phyloP scores from a whole-genome alignment of 2,329 filamentous ascomycete genomes.

The Hyphodiscus sp. region DNA sequence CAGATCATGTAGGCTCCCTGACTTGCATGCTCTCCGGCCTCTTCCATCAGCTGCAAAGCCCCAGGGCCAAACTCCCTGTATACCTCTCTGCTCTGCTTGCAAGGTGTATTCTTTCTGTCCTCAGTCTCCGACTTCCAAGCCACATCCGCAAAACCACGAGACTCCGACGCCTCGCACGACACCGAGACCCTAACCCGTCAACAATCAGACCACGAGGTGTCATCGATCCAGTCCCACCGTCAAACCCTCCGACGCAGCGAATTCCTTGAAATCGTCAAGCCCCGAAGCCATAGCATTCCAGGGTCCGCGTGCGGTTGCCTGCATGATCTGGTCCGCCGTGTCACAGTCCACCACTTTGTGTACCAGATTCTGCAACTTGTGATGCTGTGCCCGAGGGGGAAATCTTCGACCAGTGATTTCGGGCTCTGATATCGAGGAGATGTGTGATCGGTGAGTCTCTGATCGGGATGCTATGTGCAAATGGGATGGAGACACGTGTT shows the following conservation, averaged over 20 bases:
- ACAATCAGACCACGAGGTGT: background rate
- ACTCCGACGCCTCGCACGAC: background rate
- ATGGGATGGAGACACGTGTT: background rate
- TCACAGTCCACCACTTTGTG: background rate
- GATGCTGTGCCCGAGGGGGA: background rate
- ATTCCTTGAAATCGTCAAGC: background rate
- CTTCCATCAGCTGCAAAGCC: background rate
- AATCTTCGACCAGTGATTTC: background rate
- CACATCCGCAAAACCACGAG: background rate
- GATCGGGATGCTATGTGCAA: background rate
- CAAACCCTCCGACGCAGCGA: too few species aligned
- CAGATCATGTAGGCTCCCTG: background rate
- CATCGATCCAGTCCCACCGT: background rate
- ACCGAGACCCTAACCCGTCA: background rate
- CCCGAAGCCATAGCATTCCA: background rate
- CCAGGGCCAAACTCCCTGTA: background rate
- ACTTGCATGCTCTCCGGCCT: background rate
- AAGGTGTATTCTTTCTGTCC: background rate
- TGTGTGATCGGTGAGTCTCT: background rate
- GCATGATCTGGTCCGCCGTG: background rate
- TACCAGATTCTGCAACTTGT: background rate
- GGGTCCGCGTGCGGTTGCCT: too few species aligned
- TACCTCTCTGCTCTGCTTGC: background rate
- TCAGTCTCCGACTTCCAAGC: background rate
- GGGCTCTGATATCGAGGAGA: background rate